These are phyloP conservation scores for Penicillium chermesinum DNA, from an alignment of 495 filamentous ascomycete genomes.

Conservation along the genomic window DNA sequence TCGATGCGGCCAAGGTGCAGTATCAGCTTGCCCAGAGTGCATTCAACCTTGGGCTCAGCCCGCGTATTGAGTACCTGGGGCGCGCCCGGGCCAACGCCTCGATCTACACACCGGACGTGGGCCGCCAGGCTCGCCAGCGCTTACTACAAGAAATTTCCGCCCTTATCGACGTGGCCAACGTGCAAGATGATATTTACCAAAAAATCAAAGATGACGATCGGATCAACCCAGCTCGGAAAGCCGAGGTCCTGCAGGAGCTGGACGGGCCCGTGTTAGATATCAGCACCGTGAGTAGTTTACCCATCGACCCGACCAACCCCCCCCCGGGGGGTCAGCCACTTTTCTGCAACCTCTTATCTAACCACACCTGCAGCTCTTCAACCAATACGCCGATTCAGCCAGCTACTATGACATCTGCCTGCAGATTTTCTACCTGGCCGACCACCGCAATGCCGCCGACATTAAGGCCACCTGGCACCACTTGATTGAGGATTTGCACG, in stretches of 20 bases:
- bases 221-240: slow-evolving; percentile 53
- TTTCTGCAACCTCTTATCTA: not conserved
- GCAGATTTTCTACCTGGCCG: slow-evolving; percentile 79
- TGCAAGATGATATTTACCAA: slow-evolving; percentile 89
- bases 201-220: slow-evolving; percentile 68
- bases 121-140: slow-evolving; percentile 68
- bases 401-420: slow-evolving; percentile 90
- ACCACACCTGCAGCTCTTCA: slow-evolving; percentile 67
- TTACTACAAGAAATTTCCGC: slow-evolving; percentile 78
- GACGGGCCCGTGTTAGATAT: slow-evolving; percentile 70
- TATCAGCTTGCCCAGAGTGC: slow-evolving; percentile 74
- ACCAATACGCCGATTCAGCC: slow-evolving; percentile 80
- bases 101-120: slow-evolving; percentile 63
- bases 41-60: slow-evolving; percentile 67
- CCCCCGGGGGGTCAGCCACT: not conserved
- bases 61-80: slow-evolving; percentile 83
- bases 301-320: not conserved
- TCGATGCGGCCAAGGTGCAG: slow-evolving; percentile 82
- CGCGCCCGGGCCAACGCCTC: slow-evolving; percentile 83
- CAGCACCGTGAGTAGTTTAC: slow-evolving; percentile 56
- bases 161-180: slow-evolving; percentile 85
- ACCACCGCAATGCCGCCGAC: slow-evolving; percentile 78
- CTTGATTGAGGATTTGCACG: slow-evolving; percentile 66
- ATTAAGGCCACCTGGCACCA: slow-evolving; percentile 80
- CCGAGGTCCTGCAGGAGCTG: slow-evolving; percentile 57